Evolutionary conservation across 78 protist species (phyloP), one percentile per base, ranked within the genome.

Genomic region (Protostelium mycophagum): DNA sequence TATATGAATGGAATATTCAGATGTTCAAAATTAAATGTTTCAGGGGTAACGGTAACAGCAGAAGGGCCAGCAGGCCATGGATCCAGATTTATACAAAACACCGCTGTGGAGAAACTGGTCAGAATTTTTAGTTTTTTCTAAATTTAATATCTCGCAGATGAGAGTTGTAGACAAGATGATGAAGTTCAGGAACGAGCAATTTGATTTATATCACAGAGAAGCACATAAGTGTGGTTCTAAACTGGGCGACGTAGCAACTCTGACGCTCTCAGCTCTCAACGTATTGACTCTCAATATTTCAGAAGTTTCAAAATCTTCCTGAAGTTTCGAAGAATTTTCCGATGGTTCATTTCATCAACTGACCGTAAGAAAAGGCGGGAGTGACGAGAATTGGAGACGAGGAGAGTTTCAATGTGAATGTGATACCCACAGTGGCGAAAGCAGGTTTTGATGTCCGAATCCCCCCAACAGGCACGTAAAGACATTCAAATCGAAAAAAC

Each of bases 1-100:
- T n/a, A n/a, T 35, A 34, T 1, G 83, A 10, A 83, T 35, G 31
- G 31, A 31, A 1, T 88, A 31, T 36, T 88, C 34, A 38, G 0
- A 1, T 1, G 31, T 83, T 36, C 83, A 73, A 35, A 0, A 36
- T 39, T 0, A 34, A 28, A n/a, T n/a, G n/a, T 25, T 10, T 36
- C 73, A 28, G 73, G 92, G 96, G 86, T 91, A n/a, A 89, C 85
- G 37, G 90, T 96, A 25, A 87, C 86, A 1, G 95, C 96, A 10
- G 89, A n/a, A 0, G 98, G 98, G 0, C 91, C 90, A 28, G 89
- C 94, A 0, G 98, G 98, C 34, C 98, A 97, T 84, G 98, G 97
- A 29, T 37, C 91, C 31, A 89, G 96, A 83, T 96, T 97, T 35
- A 90, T 95, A 83, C 90, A 88, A 28, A 84, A 92, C 83, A 95